Evolutionary conservation across 1,284 basidiomycete genomes (phyloP).

Genomic region (Melampsora larici-populina): DNA sequence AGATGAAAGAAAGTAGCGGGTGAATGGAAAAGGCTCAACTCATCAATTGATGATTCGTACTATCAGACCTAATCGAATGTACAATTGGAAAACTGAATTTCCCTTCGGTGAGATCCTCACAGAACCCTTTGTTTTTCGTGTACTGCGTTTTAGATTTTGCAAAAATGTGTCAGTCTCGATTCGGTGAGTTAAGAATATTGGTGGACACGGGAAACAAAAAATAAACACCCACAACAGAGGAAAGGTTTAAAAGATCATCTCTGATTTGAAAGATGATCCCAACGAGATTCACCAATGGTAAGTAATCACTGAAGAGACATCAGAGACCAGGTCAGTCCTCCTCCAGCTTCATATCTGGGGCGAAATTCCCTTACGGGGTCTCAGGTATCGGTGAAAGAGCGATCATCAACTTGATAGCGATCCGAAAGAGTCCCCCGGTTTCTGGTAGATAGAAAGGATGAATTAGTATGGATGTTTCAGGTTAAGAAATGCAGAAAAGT

Average conservation of each 20-base stretch:
- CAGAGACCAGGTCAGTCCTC: neutral
- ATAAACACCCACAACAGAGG: slow-evolving; percentile 65
- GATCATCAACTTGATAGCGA: slow-evolving; percentile 96
- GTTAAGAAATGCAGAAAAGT: neutral
- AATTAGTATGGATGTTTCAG: neutral
- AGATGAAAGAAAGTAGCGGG: neutral
- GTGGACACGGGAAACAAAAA: neutral
- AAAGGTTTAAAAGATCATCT: slow-evolving; percentile 95
- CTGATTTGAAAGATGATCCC: slow-evolving; percentile 93
- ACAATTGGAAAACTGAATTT: too few relatives aligned
- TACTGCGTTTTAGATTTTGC: slow-evolving; percentile 61
- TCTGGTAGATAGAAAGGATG: slow-evolving; percentile 60
- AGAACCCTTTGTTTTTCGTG: slow-evolving; percentile 84
- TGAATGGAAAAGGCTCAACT: slow-evolving; percentile 60
- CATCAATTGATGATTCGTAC: slow-evolving; percentile 69
- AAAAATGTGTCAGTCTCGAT: neutral
- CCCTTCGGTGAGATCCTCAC: slow-evolving; percentile 92
- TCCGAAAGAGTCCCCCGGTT: slow-evolving; percentile 87
- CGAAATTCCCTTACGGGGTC: slow-evolving; percentile 24
- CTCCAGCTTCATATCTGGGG: neutral
- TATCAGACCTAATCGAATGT: slow-evolving; percentile 75
- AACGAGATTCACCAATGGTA: slow-evolving; percentile 88
- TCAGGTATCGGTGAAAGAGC: slow-evolving; percentile 59
- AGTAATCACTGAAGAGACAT: slow-evolving; percentile 68
- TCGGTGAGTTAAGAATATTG: neutral